phyloP scores from a whole-genome alignment of 2,329 filamentous ascomycete genomes.

The Arthrobotrys conoides region DNA sequence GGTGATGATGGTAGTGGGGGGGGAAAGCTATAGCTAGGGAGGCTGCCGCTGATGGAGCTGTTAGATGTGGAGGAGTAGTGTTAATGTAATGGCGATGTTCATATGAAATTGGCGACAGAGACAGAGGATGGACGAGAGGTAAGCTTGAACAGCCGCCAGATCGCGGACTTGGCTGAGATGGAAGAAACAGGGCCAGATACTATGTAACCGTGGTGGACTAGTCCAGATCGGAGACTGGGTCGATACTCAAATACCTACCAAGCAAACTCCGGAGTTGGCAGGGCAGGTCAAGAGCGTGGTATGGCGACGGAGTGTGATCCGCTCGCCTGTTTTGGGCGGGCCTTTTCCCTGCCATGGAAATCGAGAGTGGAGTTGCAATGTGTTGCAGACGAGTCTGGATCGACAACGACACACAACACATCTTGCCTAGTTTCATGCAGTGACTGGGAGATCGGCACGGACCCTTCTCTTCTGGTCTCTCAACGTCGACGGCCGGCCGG shows the following conservation, averaged over 20 bases:
- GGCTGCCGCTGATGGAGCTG: neutral
- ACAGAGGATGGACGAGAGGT: neutral
- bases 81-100: conserved; percentile 11
- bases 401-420: conserved; percentile 33
- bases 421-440: conserved; percentile 2
- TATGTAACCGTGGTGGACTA: conserved; percentile 8
- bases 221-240: neutral
- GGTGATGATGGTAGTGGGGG: neutral
- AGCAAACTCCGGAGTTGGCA: neutral
- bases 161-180: conserved; percentile 32
- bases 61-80: neutral
- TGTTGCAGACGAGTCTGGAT: conserved; percentile 15
- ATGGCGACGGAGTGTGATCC: conserved; percentile 22
- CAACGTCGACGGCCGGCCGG: neutral
- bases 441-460: conserved; percentile 24
- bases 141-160: conserved; percentile 25
- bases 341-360: conserved; percentile 15
- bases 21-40: conserved; percentile 34
- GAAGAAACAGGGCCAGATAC: conserved; percentile 7
- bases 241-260: neutral
- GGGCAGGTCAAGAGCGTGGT: neutral
- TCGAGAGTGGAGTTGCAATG: conserved; percentile 20
- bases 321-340: conserved; percentile 12
- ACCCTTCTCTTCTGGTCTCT: conserved; percentile 4
- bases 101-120: conserved; percentile 13